Evolutionary conservation across 495 filamentous ascomycete species (phyloP).

Genomic region (Penicillium tannophilum): DNA sequence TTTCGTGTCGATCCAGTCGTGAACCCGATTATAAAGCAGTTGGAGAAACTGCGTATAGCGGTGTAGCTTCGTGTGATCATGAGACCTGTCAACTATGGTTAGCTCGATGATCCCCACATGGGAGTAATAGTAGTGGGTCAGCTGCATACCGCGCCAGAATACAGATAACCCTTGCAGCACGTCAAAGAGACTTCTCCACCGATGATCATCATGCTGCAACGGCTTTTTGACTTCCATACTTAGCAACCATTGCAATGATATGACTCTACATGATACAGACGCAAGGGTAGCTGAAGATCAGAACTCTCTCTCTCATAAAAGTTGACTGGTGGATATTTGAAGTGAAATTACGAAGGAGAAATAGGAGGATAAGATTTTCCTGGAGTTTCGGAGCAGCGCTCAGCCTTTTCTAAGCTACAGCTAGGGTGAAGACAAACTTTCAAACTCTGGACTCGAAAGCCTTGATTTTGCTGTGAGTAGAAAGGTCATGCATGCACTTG

Average conservation of each 20-base stretch:
- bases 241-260: slow-evolving; percentile 40
- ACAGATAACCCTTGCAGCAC: slow-evolving; percentile 50
- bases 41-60: slow-evolving; percentile 43
- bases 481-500: neutral
- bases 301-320: slow-evolving; percentile 31
- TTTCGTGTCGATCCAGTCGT: slow-evolving; percentile 17
- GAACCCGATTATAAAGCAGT: slow-evolving; percentile 13
- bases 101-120: slow-evolving; percentile 9
- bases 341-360: slow-evolving; percentile 41
- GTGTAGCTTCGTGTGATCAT: slow-evolving; percentile 39
- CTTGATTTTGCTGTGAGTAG: slow-evolving; percentile 20
- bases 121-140: slow-evolving; percentile 4
- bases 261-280: slow-evolving; percentile 38
- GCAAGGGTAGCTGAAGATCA: slow-evolving; percentile 39
- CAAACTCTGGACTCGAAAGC: slow-evolving; percentile 25
- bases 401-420: neutral
- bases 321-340: slow-evolving; percentile 11
- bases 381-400: neutral
- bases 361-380: slow-evolving; percentile 23
- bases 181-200: slow-evolving; percentile 48
- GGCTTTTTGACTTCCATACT: slow-evolving; percentile 39
- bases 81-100: slow-evolving; percentile 25
- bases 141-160: slow-evolving; percentile 43
- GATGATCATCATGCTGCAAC: slow-evolving; percentile 46
- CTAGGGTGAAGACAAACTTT: slow-evolving; percentile 16